A percentile compares a stretch with the other conserved stretches of the same genome.
Conservation (phyloP, 106 monocot genomes). For the Gastrodia elata region DNA sequence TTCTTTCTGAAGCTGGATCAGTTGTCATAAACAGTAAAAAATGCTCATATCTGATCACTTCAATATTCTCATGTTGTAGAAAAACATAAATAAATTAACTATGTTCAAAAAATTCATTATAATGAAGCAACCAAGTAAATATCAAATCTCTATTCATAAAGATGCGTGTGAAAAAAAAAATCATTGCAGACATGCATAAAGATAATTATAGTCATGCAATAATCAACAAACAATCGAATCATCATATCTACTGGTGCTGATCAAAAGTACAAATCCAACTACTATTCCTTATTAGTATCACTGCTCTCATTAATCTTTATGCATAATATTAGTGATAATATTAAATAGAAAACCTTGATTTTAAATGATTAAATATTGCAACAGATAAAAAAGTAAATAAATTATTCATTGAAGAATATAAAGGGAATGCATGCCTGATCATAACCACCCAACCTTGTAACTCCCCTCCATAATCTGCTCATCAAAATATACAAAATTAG, state of each 20-base stretch:
- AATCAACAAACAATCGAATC: not conserved
- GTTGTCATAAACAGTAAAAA: not conserved
- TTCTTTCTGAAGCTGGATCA: not conserved
- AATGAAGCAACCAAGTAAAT: not conserved
- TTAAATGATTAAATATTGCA: not conserved
- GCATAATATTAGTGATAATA: not conserved
- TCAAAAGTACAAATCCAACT: not conserved
- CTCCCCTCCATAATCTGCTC: constrained; percentile 86
- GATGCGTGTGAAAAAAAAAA: not conserved
- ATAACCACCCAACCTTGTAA: constrained; percentile 85
- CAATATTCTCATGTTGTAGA: not conserved
- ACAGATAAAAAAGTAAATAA: not conserved
- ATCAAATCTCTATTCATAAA: not conserved
- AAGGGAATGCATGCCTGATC: constrained; percentile 45
- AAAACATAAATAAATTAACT: not conserved
- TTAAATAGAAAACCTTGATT: not conserved
- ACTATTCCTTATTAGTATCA: not conserved
- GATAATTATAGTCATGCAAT: not conserved
- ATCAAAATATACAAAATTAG: not conserved
- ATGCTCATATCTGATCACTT: not conserved
- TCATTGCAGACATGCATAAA: not conserved
- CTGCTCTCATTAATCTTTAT: not conserved
- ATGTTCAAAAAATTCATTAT: not conserved
- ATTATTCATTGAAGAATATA: not conserved
- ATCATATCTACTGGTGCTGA: not conserved